Base-by-base conservation (phyloP, 2,329 filamentous ascomycete species). In the Ascocoryne sarcoides region DNA sequence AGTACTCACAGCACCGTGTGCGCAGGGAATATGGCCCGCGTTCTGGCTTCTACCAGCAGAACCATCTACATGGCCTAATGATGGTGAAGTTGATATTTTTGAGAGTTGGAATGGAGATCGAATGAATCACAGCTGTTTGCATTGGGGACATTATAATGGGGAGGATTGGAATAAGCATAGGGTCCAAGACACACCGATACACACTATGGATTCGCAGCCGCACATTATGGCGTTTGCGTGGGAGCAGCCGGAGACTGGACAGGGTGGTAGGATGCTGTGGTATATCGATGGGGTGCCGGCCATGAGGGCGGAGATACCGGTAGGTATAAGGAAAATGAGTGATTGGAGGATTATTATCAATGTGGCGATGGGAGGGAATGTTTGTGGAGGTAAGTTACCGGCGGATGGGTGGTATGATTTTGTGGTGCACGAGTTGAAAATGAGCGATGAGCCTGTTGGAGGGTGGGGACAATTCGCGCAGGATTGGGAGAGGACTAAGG, bases 351-450 rank as follows among this genome's bases (percentile, higher is more conserved):
- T 79, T 7, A 57, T 78, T 44, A 64, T 79, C 14, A 79, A 79
- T 43, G 64, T 79, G n/a, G 75, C 75, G 1, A 76, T 79, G 69
- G 75, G 75, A 0, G 75, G 75, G 0, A 76, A 72, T 43, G 74
- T 78, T 4, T 76, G 73, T 47, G 58, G 65, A 12, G 73, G 71
- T 0, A 66, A 65, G 51, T 58, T 63, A 10, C 75, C 75, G 1
- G 56, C 50, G 0, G 67, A 76, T 47, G 75, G 75, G 0, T 57
- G 61, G 16, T 78, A 79, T 51, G 74, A 78, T 42, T 65, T 78
- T 57, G 65, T 75, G 2, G 60, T 79, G 0, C 68, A 72, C 42
- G 63, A 65, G 17, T 46, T 79, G 36, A 68, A 65, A 47, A 64
- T 77, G 64, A 65, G 62, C 21, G 70, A 72, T 32, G 69, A 70